Conservation (phyloP, 495 filamentous ascomycete genomes). For the Cercophora newfieldiana region DNA sequence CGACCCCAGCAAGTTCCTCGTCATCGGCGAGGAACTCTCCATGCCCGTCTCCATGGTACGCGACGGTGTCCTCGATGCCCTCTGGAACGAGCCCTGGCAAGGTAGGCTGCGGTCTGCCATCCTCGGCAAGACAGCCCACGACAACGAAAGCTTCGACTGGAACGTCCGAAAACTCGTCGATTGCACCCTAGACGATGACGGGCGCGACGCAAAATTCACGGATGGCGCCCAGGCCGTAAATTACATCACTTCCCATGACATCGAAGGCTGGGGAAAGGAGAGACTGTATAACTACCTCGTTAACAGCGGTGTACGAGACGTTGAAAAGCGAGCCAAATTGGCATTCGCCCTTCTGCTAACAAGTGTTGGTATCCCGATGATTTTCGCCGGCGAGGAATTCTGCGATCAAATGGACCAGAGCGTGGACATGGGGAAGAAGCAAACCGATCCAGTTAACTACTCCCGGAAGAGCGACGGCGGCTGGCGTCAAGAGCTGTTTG, state of each 20-base stretch:
- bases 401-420: conserved; percentile 32
- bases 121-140: conserved; percentile 19
- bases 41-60: conserved; percentile 30
- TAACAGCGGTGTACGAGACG: conserved; percentile 26
- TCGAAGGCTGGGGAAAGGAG: conserved; percentile 32
- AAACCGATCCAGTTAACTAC: conserved; percentile 38
- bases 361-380: conserved; percentile 39
- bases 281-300: conserved; percentile 33
- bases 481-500: conserved; percentile 31
- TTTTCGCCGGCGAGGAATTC: conserved; percentile 40
- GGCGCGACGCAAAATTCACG: conserved; percentile 23
- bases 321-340: conserved; percentile 28
- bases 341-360: conserved; percentile 35
- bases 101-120: conserved; percentile 25
- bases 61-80: conserved; percentile 25
- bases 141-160: conserved; percentile 30
- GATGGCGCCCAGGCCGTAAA: conserved; percentile 35
- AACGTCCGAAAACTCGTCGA: conserved; percentile 33
- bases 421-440: conserved; percentile 29
- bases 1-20: conserved; percentile 31
- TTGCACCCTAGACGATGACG: conserved; percentile 28
- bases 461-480: conserved; percentile 26
- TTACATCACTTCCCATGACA: conserved; percentile 38
- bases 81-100: conserved; percentile 37
- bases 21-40: conserved; percentile 37